Conservation (phyloP, 1,284 basidiomycete genomes). For the Rhizoctonia solani region DNA sequence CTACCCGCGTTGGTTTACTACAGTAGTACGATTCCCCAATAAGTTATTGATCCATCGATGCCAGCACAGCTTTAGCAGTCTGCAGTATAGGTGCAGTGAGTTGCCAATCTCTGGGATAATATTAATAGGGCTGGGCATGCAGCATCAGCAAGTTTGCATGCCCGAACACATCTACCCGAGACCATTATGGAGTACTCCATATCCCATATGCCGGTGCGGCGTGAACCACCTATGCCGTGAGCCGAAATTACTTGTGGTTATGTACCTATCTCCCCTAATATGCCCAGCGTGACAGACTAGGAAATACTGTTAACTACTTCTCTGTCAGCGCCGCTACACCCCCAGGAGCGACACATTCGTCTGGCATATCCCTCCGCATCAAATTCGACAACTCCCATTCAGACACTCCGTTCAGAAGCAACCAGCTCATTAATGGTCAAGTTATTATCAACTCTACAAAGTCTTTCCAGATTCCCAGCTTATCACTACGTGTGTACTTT, state of each 20-base stretch:
- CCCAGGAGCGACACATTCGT: constrained; percentile 13
- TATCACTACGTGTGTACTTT: constrained; percentile 20
- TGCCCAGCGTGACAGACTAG: too few species aligned
- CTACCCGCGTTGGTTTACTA: too few species aligned
- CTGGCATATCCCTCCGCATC: constrained; percentile 6
- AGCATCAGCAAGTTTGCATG: neutral
- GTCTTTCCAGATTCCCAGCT: neutral
- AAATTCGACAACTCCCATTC: constrained; percentile 19
- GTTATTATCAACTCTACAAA: constrained; percentile 2
- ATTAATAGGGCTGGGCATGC: too few species aligned
- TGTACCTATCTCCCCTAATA: too few species aligned
- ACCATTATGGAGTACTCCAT: too few species aligned
- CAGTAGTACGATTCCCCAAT: too few species aligned
- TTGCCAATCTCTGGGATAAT: too few species aligned
- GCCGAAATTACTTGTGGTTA: neutral
- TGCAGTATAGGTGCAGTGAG: too few species aligned
- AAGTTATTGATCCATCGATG: too few species aligned
- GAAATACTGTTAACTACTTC: neutral
- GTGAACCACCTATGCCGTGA: constrained; percentile 12
- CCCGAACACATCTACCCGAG: neutral
- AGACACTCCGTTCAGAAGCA: neutral
- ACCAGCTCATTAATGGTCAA: constrained; percentile 13
- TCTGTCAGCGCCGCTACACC: constrained; percentile 30
- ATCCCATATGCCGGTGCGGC: neutral
- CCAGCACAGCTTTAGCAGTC: too few species aligned